A percentile compares a stretch with the other conserved stretches of the same genome.
Evolutionary conservation across 352 stramenopile genomes (phyloP).

Genomic region (Pythium aquatile): DNA sequence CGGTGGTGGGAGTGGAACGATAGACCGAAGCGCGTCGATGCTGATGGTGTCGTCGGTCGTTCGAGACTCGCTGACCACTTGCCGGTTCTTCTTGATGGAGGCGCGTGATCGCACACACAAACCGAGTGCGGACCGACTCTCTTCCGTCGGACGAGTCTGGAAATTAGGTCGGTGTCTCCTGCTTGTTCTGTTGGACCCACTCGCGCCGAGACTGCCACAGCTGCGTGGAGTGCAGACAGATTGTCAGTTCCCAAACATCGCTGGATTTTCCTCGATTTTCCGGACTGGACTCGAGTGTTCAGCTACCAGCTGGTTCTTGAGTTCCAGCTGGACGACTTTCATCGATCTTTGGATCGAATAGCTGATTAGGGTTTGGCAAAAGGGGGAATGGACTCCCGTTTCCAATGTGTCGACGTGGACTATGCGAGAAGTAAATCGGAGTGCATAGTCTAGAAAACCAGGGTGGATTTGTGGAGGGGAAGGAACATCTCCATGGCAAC

Average conservation of each 20-base stretch:
- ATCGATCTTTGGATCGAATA: neutral
- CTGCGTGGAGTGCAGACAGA: neutral
- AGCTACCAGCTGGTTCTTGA: conserved; percentile 2
- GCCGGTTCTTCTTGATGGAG: conserved; percentile 1
- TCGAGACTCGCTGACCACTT: neutral
- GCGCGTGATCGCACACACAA: conserved; percentile 4
- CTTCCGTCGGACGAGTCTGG: neutral
- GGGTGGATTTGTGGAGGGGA: neutral
- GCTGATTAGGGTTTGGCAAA: neutral
- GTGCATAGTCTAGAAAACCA: neutral
- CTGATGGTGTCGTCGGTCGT: neutral
- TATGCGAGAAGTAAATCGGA: neutral
- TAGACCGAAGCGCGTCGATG: neutral
- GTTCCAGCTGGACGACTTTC: neutral
- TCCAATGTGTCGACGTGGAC: neutral
- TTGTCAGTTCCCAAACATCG: neutral
- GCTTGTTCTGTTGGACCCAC: neutral
- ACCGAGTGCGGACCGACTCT: neutral
- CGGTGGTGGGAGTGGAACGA: neutral
- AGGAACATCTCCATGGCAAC: neutral
- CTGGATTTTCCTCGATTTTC: neutral
- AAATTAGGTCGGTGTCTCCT: neutral
- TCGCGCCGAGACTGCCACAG: neutral
- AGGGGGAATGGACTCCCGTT: neutral
- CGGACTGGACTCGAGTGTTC: neutral